These are phyloP conservation scores for Linnemannia hyalina DNA, from an alignment of 192 early-diverging fungal species.

Conservation along the genomic window DNA sequence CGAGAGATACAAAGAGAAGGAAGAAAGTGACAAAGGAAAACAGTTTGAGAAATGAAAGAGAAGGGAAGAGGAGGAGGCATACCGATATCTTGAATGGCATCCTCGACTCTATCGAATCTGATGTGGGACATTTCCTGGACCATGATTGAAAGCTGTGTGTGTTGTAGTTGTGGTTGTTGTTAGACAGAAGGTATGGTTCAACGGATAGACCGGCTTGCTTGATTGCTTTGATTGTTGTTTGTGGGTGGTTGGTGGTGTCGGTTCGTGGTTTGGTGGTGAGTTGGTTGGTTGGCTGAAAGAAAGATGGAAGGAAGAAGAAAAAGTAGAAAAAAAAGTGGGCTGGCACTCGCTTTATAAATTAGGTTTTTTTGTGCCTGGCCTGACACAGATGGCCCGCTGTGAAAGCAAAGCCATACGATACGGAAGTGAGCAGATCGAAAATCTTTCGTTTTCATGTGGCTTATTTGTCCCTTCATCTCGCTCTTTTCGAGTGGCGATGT, in stretches of 20 bases:
- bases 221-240: neutral
- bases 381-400: neutral
- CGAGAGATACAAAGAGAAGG: neutral
- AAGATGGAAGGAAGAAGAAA: neutral
- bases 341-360: neutral
- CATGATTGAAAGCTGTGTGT: conserved; percentile 19
- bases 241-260: neutral
- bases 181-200: neutral
- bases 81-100: conserved; percentile 55
- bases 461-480: neutral
- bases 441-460: neutral
- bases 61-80: neutral
- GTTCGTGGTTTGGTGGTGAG: neutral
- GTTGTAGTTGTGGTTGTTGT: neutral
- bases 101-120: conserved; percentile 43
- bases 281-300: neutral
- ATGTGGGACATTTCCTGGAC: conserved; percentile 40
- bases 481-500: neutral
- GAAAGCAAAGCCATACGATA: neutral
- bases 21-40: neutral
- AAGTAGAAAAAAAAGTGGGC: neutral
- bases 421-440: neutral
- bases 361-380: neutral
- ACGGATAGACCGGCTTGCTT: neutral
- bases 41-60: neutral